Conservation (phyloP, 495 filamentous ascomycete genomes). For the Penicillium maclennaniae region DNA sequence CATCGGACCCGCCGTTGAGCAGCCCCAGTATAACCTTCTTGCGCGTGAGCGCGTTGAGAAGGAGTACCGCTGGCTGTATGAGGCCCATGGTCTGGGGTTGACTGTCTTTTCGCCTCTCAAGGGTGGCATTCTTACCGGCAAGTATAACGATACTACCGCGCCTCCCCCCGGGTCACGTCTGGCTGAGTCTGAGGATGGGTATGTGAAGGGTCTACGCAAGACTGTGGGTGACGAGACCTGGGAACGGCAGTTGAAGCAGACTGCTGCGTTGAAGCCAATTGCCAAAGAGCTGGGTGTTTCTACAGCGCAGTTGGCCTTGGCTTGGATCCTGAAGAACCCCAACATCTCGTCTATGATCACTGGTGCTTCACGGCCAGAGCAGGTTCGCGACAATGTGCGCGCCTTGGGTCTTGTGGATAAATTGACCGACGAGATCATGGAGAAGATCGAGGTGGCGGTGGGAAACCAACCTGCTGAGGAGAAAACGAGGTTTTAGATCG, state of each 20-base stretch:
- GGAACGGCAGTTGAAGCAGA: constrained; percentile 21
- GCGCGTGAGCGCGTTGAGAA: constrained; percentile 67
- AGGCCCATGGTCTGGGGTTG: constrained; percentile 62
- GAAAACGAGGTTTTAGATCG: constrained; percentile 16
- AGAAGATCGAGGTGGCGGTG: constrained; percentile 64
- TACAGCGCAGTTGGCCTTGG: constrained; percentile 64
- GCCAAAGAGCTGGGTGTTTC: constrained; percentile 64
- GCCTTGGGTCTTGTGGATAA: constrained; percentile 58
- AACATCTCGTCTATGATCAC: constrained; percentile 74
- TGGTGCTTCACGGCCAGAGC: constrained; percentile 67
- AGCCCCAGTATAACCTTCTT: constrained; percentile 82
- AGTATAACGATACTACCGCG: constrained; percentile 63
- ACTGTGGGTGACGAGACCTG: constrained; percentile 20
- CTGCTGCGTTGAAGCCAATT: constrained; percentile 51
- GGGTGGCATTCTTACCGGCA: constrained; percentile 72
- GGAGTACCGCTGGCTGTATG: constrained; percentile 66
- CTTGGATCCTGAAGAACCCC: constrained; percentile 76
- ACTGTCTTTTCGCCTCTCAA: constrained; percentile 72
- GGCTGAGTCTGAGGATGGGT: constrained; percentile 39
- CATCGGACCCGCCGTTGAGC: constrained; percentile 80
- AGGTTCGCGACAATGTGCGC: constrained; percentile 67
- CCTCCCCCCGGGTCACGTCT: constrained; percentile 36
- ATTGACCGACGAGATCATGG: constrained; percentile 63
- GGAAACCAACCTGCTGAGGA: constrained; percentile 56
- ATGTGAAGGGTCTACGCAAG: constrained; percentile 28